Percentiles rank a stretch among this genome's conserved stretches.
phyloP scores from a whole-genome alignment of 2,329 filamentous ascomycete genomes.

The Botrytis fabae region DNA sequence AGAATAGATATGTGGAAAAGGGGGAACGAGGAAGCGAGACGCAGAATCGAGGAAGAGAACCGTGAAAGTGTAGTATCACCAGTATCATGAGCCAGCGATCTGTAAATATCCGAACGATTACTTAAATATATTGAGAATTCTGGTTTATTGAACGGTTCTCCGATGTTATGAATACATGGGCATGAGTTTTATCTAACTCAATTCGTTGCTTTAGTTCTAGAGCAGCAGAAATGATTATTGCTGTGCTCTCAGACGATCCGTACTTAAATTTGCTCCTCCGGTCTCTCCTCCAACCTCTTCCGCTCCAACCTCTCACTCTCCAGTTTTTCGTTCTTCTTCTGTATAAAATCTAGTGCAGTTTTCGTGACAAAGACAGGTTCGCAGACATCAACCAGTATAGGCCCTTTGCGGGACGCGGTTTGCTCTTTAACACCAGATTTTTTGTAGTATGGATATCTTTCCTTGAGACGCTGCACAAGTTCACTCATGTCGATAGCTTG shows the following conservation, averaged over 20 bases:
- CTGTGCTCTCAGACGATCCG: neutral
- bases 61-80: neutral
- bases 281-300: neutral
- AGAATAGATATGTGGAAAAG: slow-evolving; percentile 60
- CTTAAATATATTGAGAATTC: neutral
- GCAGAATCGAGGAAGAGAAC: slow-evolving; percentile 26
- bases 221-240: neutral
- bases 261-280: neutral
- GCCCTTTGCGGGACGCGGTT: neutral
- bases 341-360: neutral
- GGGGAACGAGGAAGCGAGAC: slow-evolving; percentile 47
- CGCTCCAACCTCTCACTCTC: neutral
- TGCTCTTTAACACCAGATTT: neutral
- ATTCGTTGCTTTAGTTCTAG: neutral
- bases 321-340: neutral
- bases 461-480: neutral
- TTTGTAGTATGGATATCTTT: neutral
- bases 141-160: neutral
- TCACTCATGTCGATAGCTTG: neutral
- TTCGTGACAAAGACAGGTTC: neutral
- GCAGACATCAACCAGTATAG: neutral
- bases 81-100: neutral
- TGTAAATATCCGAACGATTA: neutral
- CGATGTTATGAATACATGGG: neutral
- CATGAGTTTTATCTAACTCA: neutral